Evolutionary conservation across 2,329 filamentous ascomycete species (phyloP).

Genomic region (Neospermospora avenae): DNA sequence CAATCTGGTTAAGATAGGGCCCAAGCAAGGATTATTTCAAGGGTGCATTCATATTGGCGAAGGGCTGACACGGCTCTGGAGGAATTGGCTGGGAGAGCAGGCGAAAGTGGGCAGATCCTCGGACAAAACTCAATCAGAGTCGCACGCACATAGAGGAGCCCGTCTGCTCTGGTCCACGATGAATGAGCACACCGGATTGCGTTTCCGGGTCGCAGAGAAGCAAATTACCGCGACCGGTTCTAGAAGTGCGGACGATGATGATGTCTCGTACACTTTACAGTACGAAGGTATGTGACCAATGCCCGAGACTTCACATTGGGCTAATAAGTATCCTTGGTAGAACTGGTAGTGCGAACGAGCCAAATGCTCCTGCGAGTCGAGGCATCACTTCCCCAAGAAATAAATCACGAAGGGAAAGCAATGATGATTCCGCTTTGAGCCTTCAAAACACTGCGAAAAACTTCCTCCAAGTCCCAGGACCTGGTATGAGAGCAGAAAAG

Average conservation of each 20-base stretch:
- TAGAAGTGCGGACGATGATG: conserved; percentile 50
- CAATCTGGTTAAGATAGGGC: conserved; percentile 65
- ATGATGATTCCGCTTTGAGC: no score
- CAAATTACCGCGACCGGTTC: conserved; percentile 46
- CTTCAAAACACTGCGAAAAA: no score
- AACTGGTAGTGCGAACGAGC: conserved; percentile 63
- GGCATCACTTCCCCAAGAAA: conserved; percentile 45
- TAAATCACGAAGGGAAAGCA: conserved; percentile 53
- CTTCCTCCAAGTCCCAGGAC: no score
- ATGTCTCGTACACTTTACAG: conserved; percentile 66
- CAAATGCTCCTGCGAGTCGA: conserved; percentile 64
- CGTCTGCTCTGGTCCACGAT: conserved; percentile 67
- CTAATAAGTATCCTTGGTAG: conserved; percentile 43
- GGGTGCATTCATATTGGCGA: conserved; percentile 65
- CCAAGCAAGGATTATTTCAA: conserved; percentile 57
- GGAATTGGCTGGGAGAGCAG: conserved; percentile 61
- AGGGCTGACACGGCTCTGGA: conserved; percentile 66
- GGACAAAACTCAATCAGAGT: background rate
- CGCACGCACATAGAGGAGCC: conserved; percentile 34
- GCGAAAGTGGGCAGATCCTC: conserved; percentile 1
- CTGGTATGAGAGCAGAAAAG: no score
- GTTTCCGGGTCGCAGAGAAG: conserved; percentile 59
- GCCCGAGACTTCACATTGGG: background rate
- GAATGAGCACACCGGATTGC: conserved; percentile 62
- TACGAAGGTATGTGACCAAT: conserved; percentile 58